Conservation (phyloP, 2,329 filamentous ascomycete genomes). For the Pseudogymnoascus destructans region DNA sequence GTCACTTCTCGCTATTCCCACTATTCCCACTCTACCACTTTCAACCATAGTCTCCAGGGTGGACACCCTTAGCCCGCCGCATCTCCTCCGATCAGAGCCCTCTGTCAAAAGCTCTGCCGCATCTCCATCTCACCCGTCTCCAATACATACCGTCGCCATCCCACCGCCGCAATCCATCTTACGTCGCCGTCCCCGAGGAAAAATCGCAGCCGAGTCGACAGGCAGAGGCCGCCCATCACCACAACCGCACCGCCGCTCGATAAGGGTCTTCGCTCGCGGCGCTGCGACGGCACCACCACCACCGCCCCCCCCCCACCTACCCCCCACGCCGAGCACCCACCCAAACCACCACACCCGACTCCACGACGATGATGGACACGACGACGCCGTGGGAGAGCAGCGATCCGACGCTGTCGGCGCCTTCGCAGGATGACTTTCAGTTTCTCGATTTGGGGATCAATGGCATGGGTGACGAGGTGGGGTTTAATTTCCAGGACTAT, state of each 20-base stretch:
- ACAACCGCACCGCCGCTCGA: neutral
- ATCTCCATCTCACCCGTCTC: neutral
- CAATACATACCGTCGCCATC: neutral
- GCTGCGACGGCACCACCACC: neutral
- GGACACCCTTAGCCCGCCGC: constrained; percentile 1
- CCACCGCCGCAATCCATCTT: neutral
- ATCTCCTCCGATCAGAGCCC: neutral
- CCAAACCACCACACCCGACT: neutral
- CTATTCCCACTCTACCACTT: neutral
- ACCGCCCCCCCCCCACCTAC: neutral
- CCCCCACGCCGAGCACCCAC: neutral
- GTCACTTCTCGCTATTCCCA: neutral
- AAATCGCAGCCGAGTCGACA: neutral
- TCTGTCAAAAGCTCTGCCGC: neutral
- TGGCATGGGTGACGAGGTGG: constrained; percentile 38
- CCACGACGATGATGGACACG: constrained; percentile 22
- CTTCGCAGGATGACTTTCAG: constrained; percentile 47
- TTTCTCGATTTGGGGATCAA: constrained; percentile 49
- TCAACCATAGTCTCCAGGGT: neutral
- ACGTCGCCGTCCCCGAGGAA: neutral
- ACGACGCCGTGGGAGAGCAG: constrained; percentile 38
- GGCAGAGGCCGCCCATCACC: neutral
- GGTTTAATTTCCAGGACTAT: constrained; percentile 48
- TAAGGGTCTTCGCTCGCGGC: neutral
- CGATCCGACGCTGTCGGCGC: constrained; percentile 39